A percentile compares a stretch with the other conserved stretches of the same genome.
These are phyloP conservation scores for Rhodofomes roseus DNA, from an alignment of 1,284 basidiomycete species.

Conservation along the genomic window DNA sequence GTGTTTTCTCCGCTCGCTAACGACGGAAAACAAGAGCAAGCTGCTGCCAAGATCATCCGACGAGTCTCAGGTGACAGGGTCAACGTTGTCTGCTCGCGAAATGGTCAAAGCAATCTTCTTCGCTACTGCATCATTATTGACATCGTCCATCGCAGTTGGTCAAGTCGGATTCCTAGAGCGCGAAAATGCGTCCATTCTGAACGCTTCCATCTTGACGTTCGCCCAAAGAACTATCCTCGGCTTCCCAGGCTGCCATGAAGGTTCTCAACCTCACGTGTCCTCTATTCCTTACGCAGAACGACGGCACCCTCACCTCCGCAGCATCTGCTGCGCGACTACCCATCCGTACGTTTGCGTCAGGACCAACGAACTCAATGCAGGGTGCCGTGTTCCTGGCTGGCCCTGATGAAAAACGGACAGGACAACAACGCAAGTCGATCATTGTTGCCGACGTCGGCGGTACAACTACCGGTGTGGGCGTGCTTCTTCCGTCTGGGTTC, in stretches of 20 bases:
- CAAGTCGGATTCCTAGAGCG: conserved; percentile 56
- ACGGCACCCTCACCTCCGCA: conserved; percentile 53
- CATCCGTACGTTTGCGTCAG: conserved; percentile 59
- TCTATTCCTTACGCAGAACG: conserved; percentile 57
- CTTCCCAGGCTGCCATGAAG: conserved; percentile 46
- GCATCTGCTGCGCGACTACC: conserved; percentile 50
- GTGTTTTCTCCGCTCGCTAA: conserved; percentile 48
- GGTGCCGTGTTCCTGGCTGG: conserved; percentile 53
- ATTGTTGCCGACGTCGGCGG: conserved; percentile 59
- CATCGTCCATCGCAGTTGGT: conserved; percentile 34
- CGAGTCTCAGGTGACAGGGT: conserved; percentile 35
- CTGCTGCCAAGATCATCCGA: conserved; percentile 38
- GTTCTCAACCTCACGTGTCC: conserved; percentile 45
- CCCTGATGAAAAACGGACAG: conserved; percentile 30
- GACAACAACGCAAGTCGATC: conserved; percentile 33
- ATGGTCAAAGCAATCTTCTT: conserved; percentile 27
- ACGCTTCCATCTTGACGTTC: conserved; percentile 52
- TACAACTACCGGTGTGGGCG: conserved; percentile 51
- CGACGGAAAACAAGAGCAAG: conserved; percentile 42
- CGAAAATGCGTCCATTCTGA: conserved; percentile 61
- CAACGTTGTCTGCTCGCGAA: conserved; percentile 39
- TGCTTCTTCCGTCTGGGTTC: conserved; percentile 48
- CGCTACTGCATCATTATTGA: neutral
- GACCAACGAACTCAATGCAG: conserved; percentile 60
- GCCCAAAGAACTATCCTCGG: conserved; percentile 46